Conservation (phyloP, 1,284 basidiomycete genomes). For the Sporisorium sorghi region DNA sequence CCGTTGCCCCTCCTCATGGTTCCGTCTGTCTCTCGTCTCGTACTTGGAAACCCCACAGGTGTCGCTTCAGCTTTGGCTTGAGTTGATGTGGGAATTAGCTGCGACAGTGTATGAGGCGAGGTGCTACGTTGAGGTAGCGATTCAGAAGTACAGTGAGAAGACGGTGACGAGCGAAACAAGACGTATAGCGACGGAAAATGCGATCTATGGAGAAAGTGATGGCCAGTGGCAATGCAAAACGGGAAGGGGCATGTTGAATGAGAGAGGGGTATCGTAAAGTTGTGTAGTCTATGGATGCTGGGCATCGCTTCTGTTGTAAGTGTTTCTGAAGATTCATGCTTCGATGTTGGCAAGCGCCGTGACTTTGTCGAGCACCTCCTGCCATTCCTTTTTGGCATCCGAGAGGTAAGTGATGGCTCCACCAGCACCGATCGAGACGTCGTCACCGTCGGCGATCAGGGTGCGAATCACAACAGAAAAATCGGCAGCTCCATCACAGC, state of each 20-base stretch:
- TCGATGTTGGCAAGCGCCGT: slow-evolving; percentile 45
- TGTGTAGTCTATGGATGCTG: background rate
- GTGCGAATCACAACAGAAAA: slow-evolving; percentile 97
- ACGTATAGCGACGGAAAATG: background rate
- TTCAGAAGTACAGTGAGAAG: background rate
- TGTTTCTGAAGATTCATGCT: slow-evolving; percentile 1
- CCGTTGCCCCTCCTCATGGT: background rate
- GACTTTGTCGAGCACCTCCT: slow-evolving; percentile 86
- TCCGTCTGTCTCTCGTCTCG: slow-evolving; percentile 5
- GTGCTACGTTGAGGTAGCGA: slow-evolving; percentile 19
- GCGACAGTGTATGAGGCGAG: background rate
- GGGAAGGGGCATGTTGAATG: slow-evolving; percentile 11
- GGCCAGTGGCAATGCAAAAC: background rate
- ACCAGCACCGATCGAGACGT: slow-evolving; percentile 80
- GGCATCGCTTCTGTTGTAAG: slow-evolving; percentile 19
- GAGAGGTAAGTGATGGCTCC: slow-evolving; percentile 96
- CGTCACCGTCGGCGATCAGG: slow-evolving; percentile 80
- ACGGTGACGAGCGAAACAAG: slow-evolving; percentile 2
- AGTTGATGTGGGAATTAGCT: background rate
- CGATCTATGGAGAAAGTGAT: background rate
- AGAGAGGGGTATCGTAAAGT: slow-evolving; percentile 6
- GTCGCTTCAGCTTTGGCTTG: background rate
- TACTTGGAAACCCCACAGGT: background rate
- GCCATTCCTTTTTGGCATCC: slow-evolving; percentile 87
- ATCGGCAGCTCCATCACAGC: slow-evolving; percentile 87